Evolutionary conservation across 2,329 filamentous ascomycete species (phyloP), one percentile per base, ranked within the genome.

Genomic region (Aspergillus latus): DNA sequence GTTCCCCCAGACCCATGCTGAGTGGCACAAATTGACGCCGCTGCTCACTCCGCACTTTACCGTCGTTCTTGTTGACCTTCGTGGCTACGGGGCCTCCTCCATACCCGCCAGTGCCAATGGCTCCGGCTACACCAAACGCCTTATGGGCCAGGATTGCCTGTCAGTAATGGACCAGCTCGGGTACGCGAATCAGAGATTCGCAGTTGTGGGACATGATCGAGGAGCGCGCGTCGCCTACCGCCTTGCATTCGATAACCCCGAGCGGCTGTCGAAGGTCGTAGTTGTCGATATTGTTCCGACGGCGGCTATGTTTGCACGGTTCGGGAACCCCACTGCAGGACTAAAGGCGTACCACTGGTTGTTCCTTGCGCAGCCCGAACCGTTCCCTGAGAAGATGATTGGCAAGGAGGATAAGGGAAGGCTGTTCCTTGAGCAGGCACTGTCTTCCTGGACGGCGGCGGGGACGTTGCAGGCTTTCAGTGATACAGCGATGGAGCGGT

Each of bases 1-100:
- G 30, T 52, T 52, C 49, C 49, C 49, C 6, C 30, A 52, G 45
- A 52, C 49, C 16, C 49, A 52, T 42, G 11, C 32, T 30, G 29
- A 52, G 13, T 52, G 10, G 15, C 49, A 52, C 29, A 52, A 15
- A 45, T n/a, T 52, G 2, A 21, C 40, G 4, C 49, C 49, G 16
- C 32, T 37, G 5, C 49, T 52, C 10, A 7, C 32, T 9, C 40
- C 40, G 3, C 40, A 52, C 13, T 52, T 52, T 32, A 52, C 49
- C 2, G 29, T 52, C 11, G 45, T 52, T 42, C 49, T 52, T 1
- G 4, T 45, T 42, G 49, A 52, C 32, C 49, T 52, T 3, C 49
- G 49, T 42, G 49, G 49, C 2, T 52, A 52, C 40, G 49, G 49
- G 16, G 29, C 49, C 8, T 52, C 49, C 11, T 45, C 32, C 2